Conservation (phyloP, 148 eudicot species). For the Camellia lanceoleosa region DNA sequence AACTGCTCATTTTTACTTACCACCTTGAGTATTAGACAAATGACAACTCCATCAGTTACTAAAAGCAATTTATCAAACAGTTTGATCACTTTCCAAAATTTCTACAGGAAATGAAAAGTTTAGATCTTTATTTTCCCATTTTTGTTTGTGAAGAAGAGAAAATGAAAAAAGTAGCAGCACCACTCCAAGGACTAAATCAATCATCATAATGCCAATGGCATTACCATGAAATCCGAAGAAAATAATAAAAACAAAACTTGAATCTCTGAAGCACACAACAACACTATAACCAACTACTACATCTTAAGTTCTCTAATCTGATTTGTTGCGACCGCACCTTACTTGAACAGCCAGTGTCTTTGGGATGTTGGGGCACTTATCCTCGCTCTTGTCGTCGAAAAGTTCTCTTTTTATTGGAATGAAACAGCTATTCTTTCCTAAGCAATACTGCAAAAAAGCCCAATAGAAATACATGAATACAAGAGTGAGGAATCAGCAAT, state of each 20-base stretch:
- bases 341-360: slow-evolving; percentile 68
- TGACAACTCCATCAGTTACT: too few relatives aligned
- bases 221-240: too few relatives aligned
- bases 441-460: slow-evolving; percentile 33
- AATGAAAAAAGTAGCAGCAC: too few relatives aligned
- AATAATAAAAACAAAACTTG: not conserved
- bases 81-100: too few relatives aligned
- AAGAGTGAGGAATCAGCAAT: not conserved
- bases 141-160: not conserved
- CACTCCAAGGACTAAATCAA: too few relatives aligned
- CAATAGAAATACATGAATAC: not conserved
- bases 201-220: too few relatives aligned
- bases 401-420: slow-evolving; percentile 46
- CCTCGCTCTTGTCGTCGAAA: slow-evolving; percentile 31
- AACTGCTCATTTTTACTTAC: too few relatives aligned
- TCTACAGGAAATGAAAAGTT: too few relatives aligned
- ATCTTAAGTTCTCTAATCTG: not conserved
- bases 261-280: not conserved
- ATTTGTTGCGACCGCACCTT: slow-evolving; percentile 31
- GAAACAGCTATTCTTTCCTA: slow-evolving; percentile 50
- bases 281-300: too few relatives aligned
- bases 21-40: too few relatives aligned
- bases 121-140: too few relatives aligned
- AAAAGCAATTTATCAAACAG: too few relatives aligned
- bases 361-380: slow-evolving; percentile 40